phyloP scores from a whole-genome alignment of 2,329 filamentous ascomycete genomes.

The Xylariales sp. region DNA sequence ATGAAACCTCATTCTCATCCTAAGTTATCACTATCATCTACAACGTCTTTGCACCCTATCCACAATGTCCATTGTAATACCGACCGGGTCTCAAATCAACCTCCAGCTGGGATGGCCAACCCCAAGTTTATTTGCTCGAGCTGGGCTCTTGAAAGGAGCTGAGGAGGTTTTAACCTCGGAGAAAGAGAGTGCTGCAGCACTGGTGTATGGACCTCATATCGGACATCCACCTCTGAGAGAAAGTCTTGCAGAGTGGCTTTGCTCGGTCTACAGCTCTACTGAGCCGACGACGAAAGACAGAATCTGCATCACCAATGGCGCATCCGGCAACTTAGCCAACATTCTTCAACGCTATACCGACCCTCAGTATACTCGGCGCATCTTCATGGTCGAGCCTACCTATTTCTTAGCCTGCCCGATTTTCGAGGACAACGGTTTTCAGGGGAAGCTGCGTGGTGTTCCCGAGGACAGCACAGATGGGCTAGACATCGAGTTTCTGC shows the following conservation, averaged over 20 bases:
- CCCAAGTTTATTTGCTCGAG: constrained; percentile 47
- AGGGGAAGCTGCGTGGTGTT: not conserved
- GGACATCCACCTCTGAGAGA: constrained; percentile 50
- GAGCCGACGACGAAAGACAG: constrained; percentile 15
- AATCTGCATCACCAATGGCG: constrained; percentile 4
- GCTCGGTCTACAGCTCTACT: constrained; percentile 44
- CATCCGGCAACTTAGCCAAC: not conserved
- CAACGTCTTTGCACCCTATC: not conserved
- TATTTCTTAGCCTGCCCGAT: constrained; percentile 4
- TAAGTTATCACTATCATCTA: too few relatives aligned
- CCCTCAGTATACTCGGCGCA: not conserved
- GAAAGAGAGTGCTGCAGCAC: constrained; percentile 40
- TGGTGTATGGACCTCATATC: constrained; percentile 60
- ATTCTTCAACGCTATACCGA: constrained; percentile 2
- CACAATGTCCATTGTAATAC: not conserved
- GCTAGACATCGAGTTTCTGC: constrained; percentile 2
- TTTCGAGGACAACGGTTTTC: constrained; percentile 1
- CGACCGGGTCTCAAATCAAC: constrained; percentile 15
- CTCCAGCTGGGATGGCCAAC: constrained; percentile 24
- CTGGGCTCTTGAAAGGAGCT: constrained; percentile 47
- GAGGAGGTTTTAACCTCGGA: constrained; percentile 44
- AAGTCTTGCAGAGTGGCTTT: constrained; percentile 57
- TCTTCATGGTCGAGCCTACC: constrained; percentile 4
- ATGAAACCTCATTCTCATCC: too few relatives aligned
- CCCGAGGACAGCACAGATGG: constrained; percentile 5